Evolutionary conservation across 306 rosid species (phyloP), one percentile per base, ranked within the genome.

Genomic region (Begonia loranthoides): DNA sequence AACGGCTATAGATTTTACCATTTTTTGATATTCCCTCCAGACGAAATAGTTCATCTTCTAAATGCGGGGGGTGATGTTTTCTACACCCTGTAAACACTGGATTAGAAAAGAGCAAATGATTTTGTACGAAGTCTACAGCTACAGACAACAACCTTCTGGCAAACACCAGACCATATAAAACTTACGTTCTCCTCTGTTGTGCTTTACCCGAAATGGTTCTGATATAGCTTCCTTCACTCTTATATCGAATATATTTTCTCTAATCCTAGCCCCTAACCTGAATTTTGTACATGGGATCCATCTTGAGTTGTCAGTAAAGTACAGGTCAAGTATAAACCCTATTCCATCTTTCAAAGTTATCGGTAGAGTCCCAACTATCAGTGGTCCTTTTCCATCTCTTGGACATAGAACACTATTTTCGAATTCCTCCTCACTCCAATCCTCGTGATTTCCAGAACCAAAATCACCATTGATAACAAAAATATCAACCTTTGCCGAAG

Each of bases 151-250:
- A 17, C 21, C 21, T 17, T 2, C 21, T 1, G 21, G 21, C 21
- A 17, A 17, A 17, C 21, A 17, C 21, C 21, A 17, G 21, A 17
- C 21, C 1, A 17, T 17, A 17, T 17, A 17, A 34, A 21, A 50
- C 56, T 22, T 60, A 60, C 65, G 50, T 50, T 60, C 65, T 50
- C 65, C 65, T 13, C 65, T 48, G 48, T 45, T 10, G 22, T 60
- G 56, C 15, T 51, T 60, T 17, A 60, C 65, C n/a, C 47, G 16
- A 41, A 60, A 60, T 17, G 65, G 57, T 10, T 15, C 16, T 45
- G 56, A 50, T 41, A 19, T 41, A 50, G 65, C 65, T 21, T 54
- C 50, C 50, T 14, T 50, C 40, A 60, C 65, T 60, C 57, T 21
- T 4, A 50, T 14, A 9, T 34, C 50, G 28, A 15, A 50, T 4